Conservation (phyloP, 345 rosid species). For the Brassica cretica region DNA sequence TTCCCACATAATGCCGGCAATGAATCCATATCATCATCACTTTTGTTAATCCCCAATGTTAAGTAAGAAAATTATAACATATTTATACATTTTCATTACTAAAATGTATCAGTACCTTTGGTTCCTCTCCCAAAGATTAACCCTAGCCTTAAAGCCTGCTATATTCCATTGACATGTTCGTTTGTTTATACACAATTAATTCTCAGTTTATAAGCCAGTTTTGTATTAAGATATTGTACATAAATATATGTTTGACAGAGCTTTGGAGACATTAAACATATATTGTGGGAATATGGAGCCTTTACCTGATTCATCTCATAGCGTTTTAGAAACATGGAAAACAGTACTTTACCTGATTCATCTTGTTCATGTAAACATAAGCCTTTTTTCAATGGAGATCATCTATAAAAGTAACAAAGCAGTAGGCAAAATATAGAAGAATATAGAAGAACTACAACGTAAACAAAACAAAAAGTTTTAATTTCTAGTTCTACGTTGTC, state of each 20-base stretch:
- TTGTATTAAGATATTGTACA: conserved; percentile 25
- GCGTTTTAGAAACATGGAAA: conserved; percentile 47
- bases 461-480: no score
- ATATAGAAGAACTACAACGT: no score
- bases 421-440: background rate
- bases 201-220: background rate
- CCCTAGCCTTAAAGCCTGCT: conserved; percentile 71
- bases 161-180: conserved; percentile 70
- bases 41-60: background rate
- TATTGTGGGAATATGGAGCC: conserved; percentile 46
- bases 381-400: background rate
- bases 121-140: conserved; percentile 73
- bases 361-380: background rate
- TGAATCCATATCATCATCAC: background rate
- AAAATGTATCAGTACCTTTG: conserved; percentile 51
- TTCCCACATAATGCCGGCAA: conserved; percentile 76
- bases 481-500: background rate
- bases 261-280: conserved; percentile 15
- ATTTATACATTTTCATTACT: background rate
- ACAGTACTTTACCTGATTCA: background rate
- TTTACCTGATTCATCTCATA: conserved; percentile 64
- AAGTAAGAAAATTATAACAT: background rate
- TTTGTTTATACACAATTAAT: conserved; percentile 1
- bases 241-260: background rate
- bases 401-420: background rate